Evolutionary conservation across 2,329 filamentous ascomycete genomes (phyloP).

Genomic region (Xylaria sp.): DNA sequence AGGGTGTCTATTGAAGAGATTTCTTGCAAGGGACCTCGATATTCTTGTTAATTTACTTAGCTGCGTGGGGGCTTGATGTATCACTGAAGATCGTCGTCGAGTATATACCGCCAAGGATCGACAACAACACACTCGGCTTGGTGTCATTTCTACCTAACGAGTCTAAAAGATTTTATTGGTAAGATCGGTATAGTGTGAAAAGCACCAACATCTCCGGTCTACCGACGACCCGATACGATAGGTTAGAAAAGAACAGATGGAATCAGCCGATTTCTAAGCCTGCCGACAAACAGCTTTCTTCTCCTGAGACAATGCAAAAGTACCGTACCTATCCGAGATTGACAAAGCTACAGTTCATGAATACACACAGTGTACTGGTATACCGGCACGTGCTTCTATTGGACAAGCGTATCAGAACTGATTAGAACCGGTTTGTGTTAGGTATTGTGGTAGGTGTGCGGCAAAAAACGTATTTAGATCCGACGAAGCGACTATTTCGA

Average conservation of each 20-base stretch:
- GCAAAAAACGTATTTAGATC: background rate
- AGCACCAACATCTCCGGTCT: background rate
- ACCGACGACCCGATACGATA: background rate
- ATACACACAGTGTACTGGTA: background rate
- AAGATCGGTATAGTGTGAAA: background rate
- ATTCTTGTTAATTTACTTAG: slow-evolving; percentile 1
- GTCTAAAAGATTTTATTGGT: background rate
- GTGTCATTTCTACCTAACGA: slow-evolving; percentile 2
- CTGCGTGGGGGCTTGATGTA: slow-evolving; percentile 7
- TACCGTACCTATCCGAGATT: background rate
- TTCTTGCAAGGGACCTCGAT: background rate
- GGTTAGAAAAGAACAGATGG: background rate
- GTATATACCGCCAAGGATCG: background rate
- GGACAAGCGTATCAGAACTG: background rate
- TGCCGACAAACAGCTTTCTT: background rate
- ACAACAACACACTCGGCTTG: background rate
- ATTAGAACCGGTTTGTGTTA: background rate
- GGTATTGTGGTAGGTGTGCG: background rate
- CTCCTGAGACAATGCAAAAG: background rate
- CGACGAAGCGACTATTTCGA: background rate
- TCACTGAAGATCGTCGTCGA: slow-evolving; percentile 4
- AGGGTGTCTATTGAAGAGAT: background rate
- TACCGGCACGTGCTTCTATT: background rate
- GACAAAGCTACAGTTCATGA: background rate
- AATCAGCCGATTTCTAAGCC: background rate